These are phyloP conservation scores for Plantago major DNA, from an alignment of 257 asterid genomes.

Conservation along the genomic window DNA sequence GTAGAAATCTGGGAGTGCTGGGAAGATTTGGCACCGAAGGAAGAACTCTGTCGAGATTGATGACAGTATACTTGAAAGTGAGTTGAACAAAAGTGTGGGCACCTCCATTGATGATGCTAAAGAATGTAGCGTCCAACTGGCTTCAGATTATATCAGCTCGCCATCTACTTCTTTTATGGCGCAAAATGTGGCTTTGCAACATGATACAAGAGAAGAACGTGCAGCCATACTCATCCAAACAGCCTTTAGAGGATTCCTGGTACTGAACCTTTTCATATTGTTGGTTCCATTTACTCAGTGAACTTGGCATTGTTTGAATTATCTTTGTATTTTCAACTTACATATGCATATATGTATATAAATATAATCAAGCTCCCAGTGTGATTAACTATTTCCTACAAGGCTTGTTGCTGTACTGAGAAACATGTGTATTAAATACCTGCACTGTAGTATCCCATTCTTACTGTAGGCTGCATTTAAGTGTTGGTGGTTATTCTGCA, in stretches of 20 bases:
- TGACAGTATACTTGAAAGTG: slow-evolving; percentile 39
- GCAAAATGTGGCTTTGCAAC: slow-evolving; percentile 40
- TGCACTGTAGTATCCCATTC: background rate
- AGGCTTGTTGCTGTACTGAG: too few relatives aligned
- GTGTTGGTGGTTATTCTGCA: slow-evolving; percentile 5
- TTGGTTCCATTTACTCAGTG: slow-evolving; percentile 1
- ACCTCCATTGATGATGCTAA: slow-evolving; percentile 41
- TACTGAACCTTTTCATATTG: slow-evolving; percentile 23
- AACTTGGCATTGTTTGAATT: slow-evolving; percentile 12
- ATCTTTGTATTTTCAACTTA: background rate
- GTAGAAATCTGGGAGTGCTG: slow-evolving; percentile 60
- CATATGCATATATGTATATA: too few relatives aligned
- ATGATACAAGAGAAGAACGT: slow-evolving; percentile 63
- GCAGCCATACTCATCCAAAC: slow-evolving; percentile 90
- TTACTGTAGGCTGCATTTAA: background rate
- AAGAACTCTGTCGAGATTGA: slow-evolving; percentile 79
- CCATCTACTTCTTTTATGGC: slow-evolving; percentile 60
- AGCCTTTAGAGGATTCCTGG: slow-evolving; percentile 95
- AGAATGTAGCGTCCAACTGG: slow-evolving; percentile 38
- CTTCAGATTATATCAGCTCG: slow-evolving; percentile 51
- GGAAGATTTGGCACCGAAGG: slow-evolving; percentile 76
- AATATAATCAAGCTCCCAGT: too few relatives aligned
- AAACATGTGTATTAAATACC: too few relatives aligned
- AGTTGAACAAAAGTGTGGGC: slow-evolving; percentile 38
- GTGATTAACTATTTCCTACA: too few relatives aligned